Evolutionary conservation across 1,139 yeast genomes (phyloP), one percentile per base, ranked within the genome.

Genomic region (Blastobotrys aristatus): DNA sequence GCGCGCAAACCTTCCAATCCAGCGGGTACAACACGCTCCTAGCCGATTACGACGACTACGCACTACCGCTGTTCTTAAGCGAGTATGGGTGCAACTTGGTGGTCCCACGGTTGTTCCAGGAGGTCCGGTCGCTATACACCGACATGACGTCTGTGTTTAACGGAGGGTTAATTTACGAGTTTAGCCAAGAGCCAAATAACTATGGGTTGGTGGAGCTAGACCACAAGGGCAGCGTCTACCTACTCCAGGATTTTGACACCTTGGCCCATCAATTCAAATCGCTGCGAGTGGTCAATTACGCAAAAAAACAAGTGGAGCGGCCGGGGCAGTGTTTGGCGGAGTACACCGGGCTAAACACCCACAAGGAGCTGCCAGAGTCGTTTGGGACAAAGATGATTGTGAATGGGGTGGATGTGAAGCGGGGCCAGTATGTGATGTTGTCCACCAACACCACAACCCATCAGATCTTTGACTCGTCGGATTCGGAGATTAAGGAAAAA

Each of bases 11-110:
- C 48, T 86, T 83, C 76, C 57, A 69, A 44, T 63, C 80, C 2
- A 83, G 95, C 17, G 96, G 96, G 27, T 89, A 85, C 66, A 75
- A 72, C 49, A 70, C 64, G 21, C 71, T 86, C 54, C 81, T 87
- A 55, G 63, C 75, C 5, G 81, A 83, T 50, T 62, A 62, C 88
- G 62, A 69, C 33, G 75, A 76, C 40, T 87, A 78, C 60, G 68
- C 87, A 1, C 77, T 80, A 53, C 98, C 98, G 1, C 74, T 92
- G 0, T 83, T 92, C 65, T 78, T 92, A 52, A 87, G 97, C 2
- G 98, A 92, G 71, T 92, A 79, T 65, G 98, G 98, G 3, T 92
- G 98, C 68, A 92, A 92, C 64, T 83, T 79, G 53, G 84, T 87
- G 1, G 62, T 71, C 14, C 97, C 97, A 6, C 77, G 98, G 57